Conservation (phyloP, 169 alveolate species). For the Cryptosporidium xiaoi region DNA sequence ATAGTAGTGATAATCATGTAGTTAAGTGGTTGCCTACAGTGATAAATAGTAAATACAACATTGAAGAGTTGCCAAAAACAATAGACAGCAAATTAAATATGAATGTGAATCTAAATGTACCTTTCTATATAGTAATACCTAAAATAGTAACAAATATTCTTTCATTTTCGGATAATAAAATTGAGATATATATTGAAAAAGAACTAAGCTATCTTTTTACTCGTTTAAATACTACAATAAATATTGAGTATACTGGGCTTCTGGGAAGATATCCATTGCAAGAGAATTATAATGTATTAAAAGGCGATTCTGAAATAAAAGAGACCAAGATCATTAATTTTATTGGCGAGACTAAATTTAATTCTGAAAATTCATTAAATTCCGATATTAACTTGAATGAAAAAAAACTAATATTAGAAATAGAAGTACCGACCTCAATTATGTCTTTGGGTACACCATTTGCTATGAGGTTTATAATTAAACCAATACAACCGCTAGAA, state of each 20-base stretch:
- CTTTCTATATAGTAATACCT: slow-evolving; percentile 68
- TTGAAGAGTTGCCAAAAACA: slow-evolving; percentile 31
- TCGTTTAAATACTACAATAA: slow-evolving; percentile 8
- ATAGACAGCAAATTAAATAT: slow-evolving; percentile 21
- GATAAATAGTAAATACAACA: slow-evolving; percentile 1
- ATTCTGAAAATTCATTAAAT: not conserved
- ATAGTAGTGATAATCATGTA: not conserved
- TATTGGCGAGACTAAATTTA: not conserved
- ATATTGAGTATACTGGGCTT: slow-evolving; percentile 17
- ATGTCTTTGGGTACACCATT: slow-evolving; percentile 20
- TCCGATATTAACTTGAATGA: too few species aligned
- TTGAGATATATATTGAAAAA: slow-evolving; percentile 6
- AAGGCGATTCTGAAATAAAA: slow-evolving; percentile 32
- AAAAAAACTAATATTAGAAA: slow-evolving; percentile 7
- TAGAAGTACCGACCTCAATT: slow-evolving; percentile 13
- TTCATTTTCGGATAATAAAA: slow-evolving; percentile 18
- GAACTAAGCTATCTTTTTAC: slow-evolving; percentile 12
- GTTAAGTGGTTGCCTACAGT: slow-evolving; percentile 43
- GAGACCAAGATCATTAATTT: slow-evolving; percentile 27
- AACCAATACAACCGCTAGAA: not conserved
- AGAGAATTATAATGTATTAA: slow-evolving; percentile 14
- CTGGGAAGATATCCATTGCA: slow-evolving; percentile 53
- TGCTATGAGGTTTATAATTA: slow-evolving; percentile 31
- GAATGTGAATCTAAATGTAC: slow-evolving; percentile 28
- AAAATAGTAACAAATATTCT: slow-evolving; percentile 30